phyloP scores from a whole-genome alignment of 139 green algal species.

The Limnomonas spitsbergensis region DNA sequence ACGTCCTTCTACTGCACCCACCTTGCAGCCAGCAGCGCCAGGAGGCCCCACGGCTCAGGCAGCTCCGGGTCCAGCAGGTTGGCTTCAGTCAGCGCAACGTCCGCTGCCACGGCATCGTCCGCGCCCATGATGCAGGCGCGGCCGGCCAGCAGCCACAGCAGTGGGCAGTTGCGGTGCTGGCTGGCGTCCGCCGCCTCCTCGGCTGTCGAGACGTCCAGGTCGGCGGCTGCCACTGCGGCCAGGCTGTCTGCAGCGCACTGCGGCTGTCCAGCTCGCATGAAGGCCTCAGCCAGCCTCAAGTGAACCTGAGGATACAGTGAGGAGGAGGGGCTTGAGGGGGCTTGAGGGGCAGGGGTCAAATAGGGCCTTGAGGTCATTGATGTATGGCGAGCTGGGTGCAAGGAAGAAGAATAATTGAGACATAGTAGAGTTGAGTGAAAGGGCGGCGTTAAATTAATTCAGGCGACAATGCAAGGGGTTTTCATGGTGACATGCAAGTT shows the following conservation, averaged over 20 bases:
- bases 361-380: too few species aligned
- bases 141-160: constrained; percentile 14
- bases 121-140: not conserved
- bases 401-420: too few species aligned
- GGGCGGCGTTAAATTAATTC: too few species aligned
- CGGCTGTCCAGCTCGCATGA: not conserved
- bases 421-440: too few species aligned
- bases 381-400: too few species aligned
- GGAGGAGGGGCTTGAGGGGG: too few species aligned
- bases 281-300: constrained; percentile 2
- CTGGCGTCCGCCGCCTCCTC: not conserved
- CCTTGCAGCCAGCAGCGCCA: not conserved
- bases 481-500: too few species aligned
- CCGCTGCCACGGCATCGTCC: not conserved
- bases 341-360: not conserved
- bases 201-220: not conserved
- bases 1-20: too few species aligned
- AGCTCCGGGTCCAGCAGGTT: constrained; percentile 18
- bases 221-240: not conserved
- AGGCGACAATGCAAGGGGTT: too few species aligned
- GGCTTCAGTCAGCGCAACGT: not conserved
- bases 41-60: constrained; percentile 13
- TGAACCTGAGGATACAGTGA: not conserved
- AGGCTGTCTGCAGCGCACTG: not conserved
- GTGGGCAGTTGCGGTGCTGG: not conserved